Conservation (phyloP, 1,284 basidiomycete genomes). For the Pseudozyma thailandica region DNA sequence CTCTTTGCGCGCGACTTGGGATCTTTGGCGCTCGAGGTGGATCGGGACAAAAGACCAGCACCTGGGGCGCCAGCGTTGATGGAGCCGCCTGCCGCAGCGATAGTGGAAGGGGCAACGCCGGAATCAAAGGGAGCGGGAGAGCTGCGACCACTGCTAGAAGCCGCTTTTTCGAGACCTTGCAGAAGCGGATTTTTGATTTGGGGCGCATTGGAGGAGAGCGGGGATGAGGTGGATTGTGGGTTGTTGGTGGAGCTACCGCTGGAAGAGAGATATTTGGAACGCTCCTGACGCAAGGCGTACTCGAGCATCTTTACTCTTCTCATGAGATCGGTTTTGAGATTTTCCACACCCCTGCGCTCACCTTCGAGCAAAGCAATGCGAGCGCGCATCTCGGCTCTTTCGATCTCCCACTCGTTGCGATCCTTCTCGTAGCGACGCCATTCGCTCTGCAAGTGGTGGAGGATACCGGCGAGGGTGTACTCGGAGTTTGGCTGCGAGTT, state of each 20-base stretch:
- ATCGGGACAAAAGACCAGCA: conserved; percentile 32
- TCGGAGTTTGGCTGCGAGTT: conserved; percentile 46
- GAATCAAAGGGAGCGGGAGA: conserved; percentile 47
- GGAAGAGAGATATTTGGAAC: conserved; percentile 46
- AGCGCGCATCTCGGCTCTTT: conserved; percentile 97
- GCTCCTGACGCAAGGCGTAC: conserved; percentile 82
- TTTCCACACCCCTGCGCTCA: conserved; percentile 93
- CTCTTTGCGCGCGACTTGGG: conserved; percentile 92
- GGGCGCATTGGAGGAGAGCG: conserved; percentile 34
- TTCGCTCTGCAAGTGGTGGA: conserved; percentile 97
- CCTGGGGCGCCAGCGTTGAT: conserved; percentile 28
- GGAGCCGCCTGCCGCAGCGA: conserved; percentile 18
- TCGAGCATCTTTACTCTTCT: conserved; percentile 99
- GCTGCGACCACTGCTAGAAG: conserved; percentile 53
- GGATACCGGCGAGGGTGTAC: conserved; percentile 85
- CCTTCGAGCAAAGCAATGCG: conserved; percentile 97
- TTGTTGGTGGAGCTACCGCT: conserved; percentile 11
- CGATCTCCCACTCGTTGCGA: conserved; percentile 99
- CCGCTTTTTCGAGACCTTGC: conserved; percentile 46
- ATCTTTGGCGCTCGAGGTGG: conserved; percentile 75
- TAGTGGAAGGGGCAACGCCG: conserved; percentile 18
- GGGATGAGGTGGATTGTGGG: conserved; percentile 22
- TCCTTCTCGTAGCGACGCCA: conserved; percentile 92
- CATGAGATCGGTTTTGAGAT: conserved; percentile 93
- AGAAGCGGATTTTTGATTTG: conserved; percentile 40